Evolutionary conservation across 2,329 filamentous ascomycete species (phyloP), one percentile per base, ranked within the genome.

Genomic region (Claviceps arundinis): DNA sequence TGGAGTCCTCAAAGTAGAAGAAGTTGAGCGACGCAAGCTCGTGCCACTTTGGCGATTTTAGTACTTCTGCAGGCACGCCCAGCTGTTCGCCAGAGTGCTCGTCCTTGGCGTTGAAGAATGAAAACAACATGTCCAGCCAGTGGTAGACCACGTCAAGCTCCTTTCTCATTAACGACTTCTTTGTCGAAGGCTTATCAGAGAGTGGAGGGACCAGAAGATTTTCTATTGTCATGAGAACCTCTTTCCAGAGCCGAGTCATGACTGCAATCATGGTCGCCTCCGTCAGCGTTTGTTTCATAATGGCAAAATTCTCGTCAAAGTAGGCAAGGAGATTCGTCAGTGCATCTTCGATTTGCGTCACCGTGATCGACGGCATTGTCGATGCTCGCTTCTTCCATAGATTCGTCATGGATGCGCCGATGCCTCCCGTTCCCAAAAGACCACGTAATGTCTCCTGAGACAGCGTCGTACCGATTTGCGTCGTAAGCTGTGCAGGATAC

Each of bases 231-330:
- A 90, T 83, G 16, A 98, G 76, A 0, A 95, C 90, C 67, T 98
- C 93, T 69, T 98, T 98, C 93, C 93, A 98, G 5, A 98, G 72
- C 45, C 93, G 82, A 22, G 89, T 94, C 93, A 98, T 98, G 60
- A 98, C 93, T 65, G 93, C 90, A 60, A 90, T 82, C 91, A 98
- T 96, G n/a, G 93, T 94, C 53, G 89, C 84, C 53, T 89, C 85
- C 1, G 93, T 97, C 52, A 98, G 74, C 0, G 91, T 96, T 67
- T 93, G 83, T 70, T 97, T 96, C 90, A 98, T 95, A 60, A 97
- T 95, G 54, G 89, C 89, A 68, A 98, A 98, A 63, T 98, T 98
- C 65, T 96, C 91, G 65, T 98, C 88, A 64, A 98, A 98, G 67
- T 98, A 98, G 51, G 82, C 80, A 64, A 96, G 93, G 1, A 98